phyloP scores from a whole-genome alignment of 2,329 filamentous ascomycete species.

The Penicillium sp. region DNA sequence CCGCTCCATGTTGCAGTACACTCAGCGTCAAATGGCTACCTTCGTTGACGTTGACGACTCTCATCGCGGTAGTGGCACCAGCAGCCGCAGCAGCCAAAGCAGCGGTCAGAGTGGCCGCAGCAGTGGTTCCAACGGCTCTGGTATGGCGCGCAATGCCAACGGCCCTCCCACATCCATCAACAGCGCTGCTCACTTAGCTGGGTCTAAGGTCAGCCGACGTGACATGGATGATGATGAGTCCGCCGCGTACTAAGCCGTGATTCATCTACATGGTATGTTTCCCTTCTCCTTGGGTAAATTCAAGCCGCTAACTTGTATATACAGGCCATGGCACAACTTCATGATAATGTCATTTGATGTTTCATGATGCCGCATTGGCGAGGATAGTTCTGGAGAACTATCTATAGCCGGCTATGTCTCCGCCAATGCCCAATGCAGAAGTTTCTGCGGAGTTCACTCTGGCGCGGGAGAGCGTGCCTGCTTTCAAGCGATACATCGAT shows the following conservation, averaged over 20 bases:
- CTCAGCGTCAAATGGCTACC: slow-evolving; percentile 38
- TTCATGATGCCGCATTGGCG: slow-evolving; percentile 12
- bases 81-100: slow-evolving; percentile 32
- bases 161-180: slow-evolving; percentile 19
- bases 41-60: slow-evolving; percentile 32
- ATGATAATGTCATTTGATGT: slow-evolving; percentile 7
- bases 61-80: slow-evolving; percentile 14
- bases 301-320: background rate
- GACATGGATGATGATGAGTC: slow-evolving; percentile 7
- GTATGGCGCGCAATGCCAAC: slow-evolving; percentile 17
- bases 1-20: slow-evolving; percentile 42
- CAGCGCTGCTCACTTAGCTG: slow-evolving; percentile 6
- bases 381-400: background rate
- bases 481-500: slow-evolving; percentile 19
- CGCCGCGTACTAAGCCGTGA: slow-evolving; percentile 7
- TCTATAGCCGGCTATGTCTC: background rate
- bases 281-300: background rate
- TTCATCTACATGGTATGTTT: slow-evolving; percentile 6
- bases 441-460: slow-evolving; percentile 15
- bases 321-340: slow-evolving; percentile 5
- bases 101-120: slow-evolving; percentile 32
- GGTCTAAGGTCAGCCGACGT: background rate
- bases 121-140: slow-evolving; percentile 22
- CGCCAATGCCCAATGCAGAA: slow-evolving; percentile 11
- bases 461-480: slow-evolving; percentile 13